Base-by-base conservation (phyloP, 371 early-diverging fungal species). In the Mortierella sp. region DNA sequence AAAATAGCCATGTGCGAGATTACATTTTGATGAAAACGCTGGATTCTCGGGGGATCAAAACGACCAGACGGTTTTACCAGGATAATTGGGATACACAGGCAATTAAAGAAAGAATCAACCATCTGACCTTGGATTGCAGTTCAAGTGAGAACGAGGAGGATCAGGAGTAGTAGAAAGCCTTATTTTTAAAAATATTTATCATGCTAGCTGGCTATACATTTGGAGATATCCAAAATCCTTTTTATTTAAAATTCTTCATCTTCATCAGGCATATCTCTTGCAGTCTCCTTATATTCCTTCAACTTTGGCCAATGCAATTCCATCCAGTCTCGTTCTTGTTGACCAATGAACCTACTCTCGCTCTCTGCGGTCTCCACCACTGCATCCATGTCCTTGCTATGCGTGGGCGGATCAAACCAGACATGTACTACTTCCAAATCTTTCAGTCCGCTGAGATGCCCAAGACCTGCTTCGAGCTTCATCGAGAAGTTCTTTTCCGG, bases 271-370 rank as follows among this genome's bases (percentile, higher is more conserved):
- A 45, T 12, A 45, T 8, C 14, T 45, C 47, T 45, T 24, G 5
- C 43, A 9, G 20, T 37, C 26, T 62, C 62, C 5, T 5, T 62
- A 28, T 18, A 62, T 24, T 62, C 62, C 45, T 20, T n/a, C 22
- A 62, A 5, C 45, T 28, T 39, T 39, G 62, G 62, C 62, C 62
- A 62, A 62, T 62, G 43, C 5, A 18, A n/a, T 18, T 2, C 24
- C 43, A 62, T 62, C 62, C 62, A 62, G 6, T 43, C 24, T 24
- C 62, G 62, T 18, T 62, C 62, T 45, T n/a, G 10, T 24, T 43
- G 62, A 24, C 62, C 62, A 20, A n/a, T 1, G 45, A 62, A 45
- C n/a, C 5, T 12, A 35, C 24, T 26, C 45, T 62, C 18, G 5
- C 45, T 16, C 43, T 18, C 24, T 40, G 43, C 24, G 5, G 20